Conservation (phyloP, 2,329 filamentous ascomycete species). For the Didymella sp. region DNA sequence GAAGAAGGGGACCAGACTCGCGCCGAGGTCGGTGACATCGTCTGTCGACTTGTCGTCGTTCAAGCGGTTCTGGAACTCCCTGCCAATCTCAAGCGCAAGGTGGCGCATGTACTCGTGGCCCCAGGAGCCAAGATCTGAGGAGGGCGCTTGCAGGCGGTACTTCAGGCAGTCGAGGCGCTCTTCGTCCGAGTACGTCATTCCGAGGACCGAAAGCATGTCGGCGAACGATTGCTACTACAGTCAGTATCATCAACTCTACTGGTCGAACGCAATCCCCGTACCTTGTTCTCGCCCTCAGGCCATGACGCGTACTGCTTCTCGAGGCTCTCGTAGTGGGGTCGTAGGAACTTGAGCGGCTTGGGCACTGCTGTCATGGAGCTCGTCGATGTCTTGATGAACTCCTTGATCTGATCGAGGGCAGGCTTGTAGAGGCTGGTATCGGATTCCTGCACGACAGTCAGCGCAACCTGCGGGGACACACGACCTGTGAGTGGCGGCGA, state of each 20-base stretch:
- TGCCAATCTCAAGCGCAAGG: conserved; percentile 91
- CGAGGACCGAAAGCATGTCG: conserved; percentile 94
- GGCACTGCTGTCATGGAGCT: conserved; percentile 99
- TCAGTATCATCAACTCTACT: conserved; percentile 23
- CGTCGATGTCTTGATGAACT: conserved; percentile 97
- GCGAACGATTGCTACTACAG: conserved; percentile 72
- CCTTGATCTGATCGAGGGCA: conserved; percentile 94
- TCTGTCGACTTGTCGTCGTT: conserved; percentile 82
- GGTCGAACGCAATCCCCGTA: conserved; percentile 37
- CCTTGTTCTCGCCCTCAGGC: conserved; percentile 84
- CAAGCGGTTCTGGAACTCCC: conserved; percentile 88
- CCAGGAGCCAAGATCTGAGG: conserved; percentile 94
- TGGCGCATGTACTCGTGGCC: conserved; percentile 98
- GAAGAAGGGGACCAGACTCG: conserved; percentile 90
- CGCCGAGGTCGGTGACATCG: conserved; percentile 84
- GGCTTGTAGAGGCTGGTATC: conserved; percentile 89
- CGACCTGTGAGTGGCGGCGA: conserved; percentile 11
- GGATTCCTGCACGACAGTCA: conserved; percentile 69
- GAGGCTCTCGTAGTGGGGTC: conserved; percentile 93
- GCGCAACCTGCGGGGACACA: conserved; percentile 22
- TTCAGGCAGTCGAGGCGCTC: conserved; percentile 95
- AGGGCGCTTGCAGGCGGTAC: conserved; percentile 87
- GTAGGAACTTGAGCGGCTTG: conserved; percentile 96
- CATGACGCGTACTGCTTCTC: conserved; percentile 89
- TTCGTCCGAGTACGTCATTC: conserved; percentile 98